Base-by-base conservation (phyloP, 192 early-diverging fungal genomes). In the Linnemannia elongata region DNA sequence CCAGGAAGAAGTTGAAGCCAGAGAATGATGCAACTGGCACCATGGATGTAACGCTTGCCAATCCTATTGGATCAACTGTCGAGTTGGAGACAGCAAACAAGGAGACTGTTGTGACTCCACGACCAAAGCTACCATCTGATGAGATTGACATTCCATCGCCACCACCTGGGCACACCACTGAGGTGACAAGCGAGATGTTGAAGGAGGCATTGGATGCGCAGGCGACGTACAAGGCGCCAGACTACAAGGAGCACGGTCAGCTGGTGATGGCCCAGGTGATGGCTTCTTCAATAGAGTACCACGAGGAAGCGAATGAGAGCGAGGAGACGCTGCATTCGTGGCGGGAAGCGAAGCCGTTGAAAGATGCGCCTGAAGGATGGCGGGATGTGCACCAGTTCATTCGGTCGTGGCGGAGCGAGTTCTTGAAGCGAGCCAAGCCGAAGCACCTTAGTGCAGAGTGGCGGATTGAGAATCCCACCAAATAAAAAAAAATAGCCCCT, bases 221-320 rank as follows among this genome's bases (percentile, higher is more conserved):
- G 60, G 78, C 83, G 5, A 72, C 35, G 0, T 86, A 81, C 68
- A 86, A 77, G 42, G 74, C 71, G 30, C 41, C 63, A 0, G 75
- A 74, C 42, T 86, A 80, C 27, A 76, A 42, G 69, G 83, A 86
- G 52, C 83, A 86, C 35, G 83, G 83, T 6, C 78, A 86, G 60
- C 33, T 86, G 57, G 83, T 86, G 2, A 42, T 86, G 41, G 75
- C 78, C 10, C 74, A 60, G 33, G 63, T 86, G 6, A 86, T 86
- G 83, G 83, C 83, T 6, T 69, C 78, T 10, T 86, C 83, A 18
- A 57, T 60, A 0, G 69, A 80, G 49, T 86, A 41, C 49, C 60
- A 85, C 30, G 54, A 80, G 0, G 83, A 86, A 63, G 42, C 68
- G 30, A 45, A 77, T 2, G 83, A 86, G 45, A 44, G 70, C 10